Conservation (phyloP, 352 stramenopile genomes). For the Pythium sp. region DNA sequence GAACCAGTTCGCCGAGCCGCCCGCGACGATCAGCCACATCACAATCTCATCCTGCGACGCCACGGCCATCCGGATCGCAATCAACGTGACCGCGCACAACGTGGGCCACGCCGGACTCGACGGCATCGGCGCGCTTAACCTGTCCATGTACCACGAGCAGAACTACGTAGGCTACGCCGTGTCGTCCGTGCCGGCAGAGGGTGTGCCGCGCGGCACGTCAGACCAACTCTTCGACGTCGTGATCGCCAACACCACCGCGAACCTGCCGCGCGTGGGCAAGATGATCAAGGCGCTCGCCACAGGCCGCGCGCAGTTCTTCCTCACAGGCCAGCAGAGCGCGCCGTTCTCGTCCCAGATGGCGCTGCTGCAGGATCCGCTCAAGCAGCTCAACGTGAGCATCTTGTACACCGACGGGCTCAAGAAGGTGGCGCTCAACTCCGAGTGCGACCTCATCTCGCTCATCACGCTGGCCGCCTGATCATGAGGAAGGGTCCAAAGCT, state of each 20-base stretch:
- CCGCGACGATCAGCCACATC: not conserved
- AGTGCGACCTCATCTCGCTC: not conserved
- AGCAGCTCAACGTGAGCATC: constrained; percentile 1
- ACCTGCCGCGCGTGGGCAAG: not conserved
- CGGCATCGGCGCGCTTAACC: not conserved
- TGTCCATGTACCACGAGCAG: not conserved
- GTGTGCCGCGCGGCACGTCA: not conserved
- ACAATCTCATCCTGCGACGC: not conserved
- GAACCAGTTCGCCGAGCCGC: not conserved
- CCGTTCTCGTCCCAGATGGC: not conserved
- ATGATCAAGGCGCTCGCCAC: not conserved
- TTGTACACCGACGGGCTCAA: not conserved
- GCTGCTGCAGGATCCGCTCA: not conserved
- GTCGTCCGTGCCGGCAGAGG: not conserved
- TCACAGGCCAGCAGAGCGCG: not conserved
- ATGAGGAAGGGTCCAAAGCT: not conserved
- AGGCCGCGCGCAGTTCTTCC: not conserved
- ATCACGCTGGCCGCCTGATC: not conserved
- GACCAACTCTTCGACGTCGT: not conserved
- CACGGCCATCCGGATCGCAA: not conserved
- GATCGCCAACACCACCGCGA: not conserved
- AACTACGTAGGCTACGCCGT: not conserved
- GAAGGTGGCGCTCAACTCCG: not conserved
- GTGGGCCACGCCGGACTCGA: not conserved
- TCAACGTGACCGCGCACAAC: not conserved